Base-by-base conservation (phyloP, 805 yeast species). In the Kockiozyma suomiensis region DNA sequence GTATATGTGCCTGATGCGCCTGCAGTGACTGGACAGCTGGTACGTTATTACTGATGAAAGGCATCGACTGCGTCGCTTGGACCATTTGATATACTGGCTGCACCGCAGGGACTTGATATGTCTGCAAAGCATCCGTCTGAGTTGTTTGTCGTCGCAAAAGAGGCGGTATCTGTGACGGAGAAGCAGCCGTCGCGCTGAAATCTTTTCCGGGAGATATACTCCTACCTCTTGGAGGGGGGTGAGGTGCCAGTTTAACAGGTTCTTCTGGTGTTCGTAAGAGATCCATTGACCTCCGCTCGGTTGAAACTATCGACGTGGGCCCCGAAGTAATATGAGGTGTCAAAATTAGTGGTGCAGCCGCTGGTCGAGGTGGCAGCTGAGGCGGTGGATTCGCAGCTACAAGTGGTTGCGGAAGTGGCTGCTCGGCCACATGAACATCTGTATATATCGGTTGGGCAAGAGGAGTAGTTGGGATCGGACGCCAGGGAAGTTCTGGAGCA, bases 141-240 rank as follows among this genome's bases (percentile, higher is more conserved):
- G 48, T 13, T 7, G 19, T 26, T 17, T 40, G 54, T 41, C 23
- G 50, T 33, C 40, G 50, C 19, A 19, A 23, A 13, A 41, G 21
- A 5, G 37, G 50, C 21, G 45, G 59, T 3, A 46, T 46, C 35
- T n/a, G 23, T 13, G 35, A 37, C n/a, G 47, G 15, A 15, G 21
- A 23, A 17, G 52, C 33, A 23, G 50, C 33, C 19, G 25, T 35
- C 13, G 35, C 33, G n/a, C n/a, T 30, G 10, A 15, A 7, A 33
- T 25, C 47, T 26, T 13, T 17, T 17, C 40, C 49, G 2, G 62
- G 62, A 6, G 59, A 54, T 23, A 12, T 33, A 46, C 62, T 54
- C 23, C 62, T 38, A 10, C 56, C 53, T 19, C 61, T 49, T 8
- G 56, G 56, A 28, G 53, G 53, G n/a, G 17, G 42, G 19, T 28